Evolutionary conservation across 2,329 filamentous ascomycete genomes (phyloP), one percentile per base, ranked within the genome.

Genomic region (Hypoxylon sp.): DNA sequence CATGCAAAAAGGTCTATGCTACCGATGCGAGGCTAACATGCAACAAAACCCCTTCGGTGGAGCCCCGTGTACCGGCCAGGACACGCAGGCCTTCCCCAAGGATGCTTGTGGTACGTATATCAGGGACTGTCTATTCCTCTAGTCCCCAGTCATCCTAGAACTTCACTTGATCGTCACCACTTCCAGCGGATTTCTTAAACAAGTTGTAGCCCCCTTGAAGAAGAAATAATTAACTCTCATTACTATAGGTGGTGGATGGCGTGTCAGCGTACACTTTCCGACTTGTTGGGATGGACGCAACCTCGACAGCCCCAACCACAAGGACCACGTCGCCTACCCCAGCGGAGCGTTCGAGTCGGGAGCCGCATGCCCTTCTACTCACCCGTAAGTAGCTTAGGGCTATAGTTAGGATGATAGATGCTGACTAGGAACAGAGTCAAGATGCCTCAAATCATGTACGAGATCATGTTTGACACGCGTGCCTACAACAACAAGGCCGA

Each of bases 371-470:
- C 66, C 66, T 3, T 46, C 63, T 13, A 62, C 65, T 1, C 66
- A 69, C 60, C 66, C 66, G 0, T n/a, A n/a, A n/a, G n/a, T n/a
- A n/a, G n/a, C n/a, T n/a, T n/a, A n/a, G n/a, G n/a, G n/a, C n/a
- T n/a, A n/a, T n/a, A n/a, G n/a, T n/a, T n/a, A n/a, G n/a, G n/a
- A n/a, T n/a, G n/a, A n/a, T n/a, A n/a, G n/a, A n/a, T n/a, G n/a
- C n/a, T n/a, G n/a, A n/a, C n/a, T n/a, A n/a, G n/a, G n/a, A n/a
- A n/a, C n/a, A n/a, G n/a, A n/a, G 64, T 68, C 42, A 59, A 59
- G 50, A 57, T 73, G 27, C 71, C 72, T 23, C 72, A 74, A 61
- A 51, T 74, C 46, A 74, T 74, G 71, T 73, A 72, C 52, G 72
- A 75, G 59, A 65, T 73, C 35, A 73, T 75, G 62, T 73, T 71